Percentiles rank a stretch among this genome's conserved stretches.
phyloP scores from a whole-genome alignment of 805 yeast species.

The Candida nonsorbophila region DNA sequence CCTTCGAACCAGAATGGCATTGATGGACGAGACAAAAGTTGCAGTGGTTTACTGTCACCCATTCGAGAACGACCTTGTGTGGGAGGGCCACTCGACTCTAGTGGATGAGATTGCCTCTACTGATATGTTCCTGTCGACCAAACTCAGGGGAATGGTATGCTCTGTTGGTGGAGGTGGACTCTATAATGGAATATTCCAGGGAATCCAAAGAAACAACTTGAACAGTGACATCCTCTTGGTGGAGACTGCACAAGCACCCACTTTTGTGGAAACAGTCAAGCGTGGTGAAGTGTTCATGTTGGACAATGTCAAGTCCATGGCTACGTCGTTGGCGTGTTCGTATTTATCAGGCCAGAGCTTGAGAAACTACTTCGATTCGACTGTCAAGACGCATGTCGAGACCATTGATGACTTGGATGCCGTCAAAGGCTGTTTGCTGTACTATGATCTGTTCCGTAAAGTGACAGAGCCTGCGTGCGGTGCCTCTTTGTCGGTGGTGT shows the following conservation, averaged over 20 bases:
- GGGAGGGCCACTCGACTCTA: constrained; percentile 27
- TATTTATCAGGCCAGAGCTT: constrained; percentile 17
- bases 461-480: constrained; percentile 33
- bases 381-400: constrained; percentile 12
- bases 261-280: constrained; percentile 17
- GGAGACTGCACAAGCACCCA: constrained; percentile 25
- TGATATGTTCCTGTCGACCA: constrained; percentile 6
- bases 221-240: constrained; percentile 16
- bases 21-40: constrained; percentile 7
- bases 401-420: constrained; percentile 25
- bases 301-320: constrained; percentile 17
- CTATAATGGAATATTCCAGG: constrained; percentile 26
- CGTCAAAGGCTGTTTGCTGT: constrained; percentile 15
- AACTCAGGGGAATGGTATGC: constrained; percentile 21
- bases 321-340: constrained; percentile 26
- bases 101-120: constrained; percentile 16
- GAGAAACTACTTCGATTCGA: constrained; percentile 12
- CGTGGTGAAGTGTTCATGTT: constrained; percentile 16
- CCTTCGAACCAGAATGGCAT: constrained; percentile 11
- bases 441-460: constrained; percentile 13
- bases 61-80: constrained; percentile 23
- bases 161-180: constrained; percentile 33
- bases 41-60: constrained; percentile 28
- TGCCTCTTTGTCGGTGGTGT: constrained; percentile 20
- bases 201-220: constrained; percentile 12